A percentile compares a stretch with the other conserved stretches of the same genome.
These are phyloP conservation scores for Inosperma sp. DNA, from an alignment of 768 basidiomycete species.

Conservation along the genomic window DNA sequence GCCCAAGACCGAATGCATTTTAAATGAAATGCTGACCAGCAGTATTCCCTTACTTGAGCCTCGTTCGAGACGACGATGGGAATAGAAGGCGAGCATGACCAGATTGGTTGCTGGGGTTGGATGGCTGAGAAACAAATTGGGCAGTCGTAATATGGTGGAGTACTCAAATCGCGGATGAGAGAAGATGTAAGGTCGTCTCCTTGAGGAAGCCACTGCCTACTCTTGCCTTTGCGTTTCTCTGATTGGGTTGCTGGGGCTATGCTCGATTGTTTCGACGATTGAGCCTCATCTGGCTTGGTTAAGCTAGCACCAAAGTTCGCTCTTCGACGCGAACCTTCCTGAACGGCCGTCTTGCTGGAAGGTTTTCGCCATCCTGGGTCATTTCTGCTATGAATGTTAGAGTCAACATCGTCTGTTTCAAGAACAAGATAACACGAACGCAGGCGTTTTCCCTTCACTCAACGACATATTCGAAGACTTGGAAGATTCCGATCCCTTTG, in stretches of 20 bases:
- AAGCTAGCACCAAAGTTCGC: constrained; percentile 26
- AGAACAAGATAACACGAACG: background rate
- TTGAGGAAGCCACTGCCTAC: constrained; percentile 16
- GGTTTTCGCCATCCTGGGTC: too few species aligned
- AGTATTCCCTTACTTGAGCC: constrained; percentile 52
- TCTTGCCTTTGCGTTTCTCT: background rate
- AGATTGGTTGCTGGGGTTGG: constrained; percentile 73
- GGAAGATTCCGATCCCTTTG: background rate
- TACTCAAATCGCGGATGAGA: constrained; percentile 60
- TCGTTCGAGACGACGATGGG: constrained; percentile 35
- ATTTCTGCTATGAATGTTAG: constrained; percentile 2
- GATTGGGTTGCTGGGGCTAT: background rate
- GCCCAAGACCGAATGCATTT: constrained; percentile 91
- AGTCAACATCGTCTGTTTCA: background rate
- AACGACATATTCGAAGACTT: too few species aligned
- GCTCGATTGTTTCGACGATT: background rate
- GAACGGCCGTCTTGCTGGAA: too few species aligned
- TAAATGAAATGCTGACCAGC: constrained; percentile 89
- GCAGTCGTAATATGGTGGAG: constrained; percentile 73
- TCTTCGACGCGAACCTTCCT: constrained; percentile 15
- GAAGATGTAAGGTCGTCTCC: constrained; percentile 71
- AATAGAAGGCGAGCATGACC: constrained; percentile 80
- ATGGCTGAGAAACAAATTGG: constrained; percentile 80
- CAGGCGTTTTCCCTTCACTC: too few species aligned
- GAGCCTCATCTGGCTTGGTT: constrained; percentile 15